Conservation (phyloP, 208 protist genomes). For the Vickermania spadyakhi region DNA sequence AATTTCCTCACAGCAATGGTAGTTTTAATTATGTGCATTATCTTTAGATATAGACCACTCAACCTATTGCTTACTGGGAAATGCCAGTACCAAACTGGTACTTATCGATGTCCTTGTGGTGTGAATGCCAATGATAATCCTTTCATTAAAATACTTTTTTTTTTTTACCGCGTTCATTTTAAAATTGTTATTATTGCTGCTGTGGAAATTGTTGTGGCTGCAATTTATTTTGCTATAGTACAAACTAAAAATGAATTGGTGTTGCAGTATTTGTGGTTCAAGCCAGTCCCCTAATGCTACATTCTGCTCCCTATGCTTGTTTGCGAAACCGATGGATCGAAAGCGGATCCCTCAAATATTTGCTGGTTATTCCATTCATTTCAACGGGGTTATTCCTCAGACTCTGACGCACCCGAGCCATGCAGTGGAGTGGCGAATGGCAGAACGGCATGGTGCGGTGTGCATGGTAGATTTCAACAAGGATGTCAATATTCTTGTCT, state of each 20-base stretch:
- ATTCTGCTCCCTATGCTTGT: slow-evolving; percentile 65
- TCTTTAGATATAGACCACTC: too few species aligned
- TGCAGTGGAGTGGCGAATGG: slow-evolving; percentile 86
- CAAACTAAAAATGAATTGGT: slow-evolving; percentile 22
- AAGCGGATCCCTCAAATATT: slow-evolving; percentile 79
- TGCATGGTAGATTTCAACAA: slow-evolving; percentile 56
- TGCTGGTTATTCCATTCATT: slow-evolving; percentile 71
- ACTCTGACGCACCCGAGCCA: slow-evolving; percentile 78
- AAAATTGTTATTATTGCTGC: background rate
- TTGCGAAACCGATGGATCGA: slow-evolving; percentile 54
- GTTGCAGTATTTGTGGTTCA: slow-evolving; percentile 45
- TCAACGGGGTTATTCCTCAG: slow-evolving; percentile 85
- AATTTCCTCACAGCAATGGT: too few species aligned
- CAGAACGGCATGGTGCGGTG: slow-evolving; percentile 74
- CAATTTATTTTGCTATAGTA: background rate
- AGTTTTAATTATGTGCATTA: too few species aligned
- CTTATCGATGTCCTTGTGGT: too few species aligned
- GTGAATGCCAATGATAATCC: slow-evolving; percentile 1
- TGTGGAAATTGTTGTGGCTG: background rate
- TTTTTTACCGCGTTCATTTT: slow-evolving; percentile 5
- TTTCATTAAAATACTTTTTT: slow-evolving; percentile 2
- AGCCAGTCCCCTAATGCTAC: slow-evolving; percentile 30
- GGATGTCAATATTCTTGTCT: slow-evolving; percentile 65
- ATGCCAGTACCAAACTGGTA: too few species aligned
- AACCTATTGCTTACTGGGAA: too few species aligned